Conservation (phyloP, 2,329 filamentous ascomycete species). For the Colletotrichum brevisporum region DNA sequence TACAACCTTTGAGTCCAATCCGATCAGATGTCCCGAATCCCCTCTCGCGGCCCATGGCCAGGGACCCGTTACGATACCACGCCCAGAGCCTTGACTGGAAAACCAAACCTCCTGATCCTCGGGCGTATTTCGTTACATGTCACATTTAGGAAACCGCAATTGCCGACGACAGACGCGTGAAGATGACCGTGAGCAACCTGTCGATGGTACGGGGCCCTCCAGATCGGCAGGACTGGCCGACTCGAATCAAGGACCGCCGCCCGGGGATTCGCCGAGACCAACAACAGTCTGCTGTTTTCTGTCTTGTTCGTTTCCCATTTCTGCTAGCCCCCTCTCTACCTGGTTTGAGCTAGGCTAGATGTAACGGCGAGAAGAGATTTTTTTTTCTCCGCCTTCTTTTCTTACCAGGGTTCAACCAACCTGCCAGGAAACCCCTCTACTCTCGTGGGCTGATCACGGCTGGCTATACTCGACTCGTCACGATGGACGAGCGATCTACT, state of each 20-base stretch:
- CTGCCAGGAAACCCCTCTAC: neutral
- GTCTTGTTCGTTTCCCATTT: neutral
- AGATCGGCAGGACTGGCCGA: slow-evolving; percentile 8
- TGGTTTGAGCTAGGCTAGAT: neutral
- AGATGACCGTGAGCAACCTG: slow-evolving; percentile 1
- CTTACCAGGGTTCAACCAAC: slow-evolving; percentile 20
- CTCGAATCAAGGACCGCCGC: slow-evolving; percentile 22
- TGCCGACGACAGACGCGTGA: slow-evolving; percentile 17
- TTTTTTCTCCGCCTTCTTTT: neutral
- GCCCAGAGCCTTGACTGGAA: neutral
- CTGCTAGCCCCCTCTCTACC: no score
- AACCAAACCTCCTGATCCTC: slow-evolving; percentile 8
- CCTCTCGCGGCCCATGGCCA: slow-evolving; percentile 14
- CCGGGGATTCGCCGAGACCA: slow-evolving; percentile 8
- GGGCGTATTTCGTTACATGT: neutral
- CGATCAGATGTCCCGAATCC: slow-evolving; percentile 26
- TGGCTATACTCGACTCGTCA: slow-evolving; percentile 2
- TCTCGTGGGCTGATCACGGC: slow-evolving; percentile 21
- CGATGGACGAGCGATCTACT: slow-evolving; percentile 8
- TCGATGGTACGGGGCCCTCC: neutral
- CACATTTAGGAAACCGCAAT: slow-evolving; percentile 21
- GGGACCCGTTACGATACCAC: slow-evolving; percentile 25
- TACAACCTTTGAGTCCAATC: neutral
- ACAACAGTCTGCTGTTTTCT: slow-evolving; percentile 2
- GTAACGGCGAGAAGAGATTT: neutral